A percentile compares a stretch with the other conserved stretches of the same genome.
phyloP scores from a whole-genome alignment of 176 grass and related monocot genomes.

The Rhynchospora tenuis region DNA sequence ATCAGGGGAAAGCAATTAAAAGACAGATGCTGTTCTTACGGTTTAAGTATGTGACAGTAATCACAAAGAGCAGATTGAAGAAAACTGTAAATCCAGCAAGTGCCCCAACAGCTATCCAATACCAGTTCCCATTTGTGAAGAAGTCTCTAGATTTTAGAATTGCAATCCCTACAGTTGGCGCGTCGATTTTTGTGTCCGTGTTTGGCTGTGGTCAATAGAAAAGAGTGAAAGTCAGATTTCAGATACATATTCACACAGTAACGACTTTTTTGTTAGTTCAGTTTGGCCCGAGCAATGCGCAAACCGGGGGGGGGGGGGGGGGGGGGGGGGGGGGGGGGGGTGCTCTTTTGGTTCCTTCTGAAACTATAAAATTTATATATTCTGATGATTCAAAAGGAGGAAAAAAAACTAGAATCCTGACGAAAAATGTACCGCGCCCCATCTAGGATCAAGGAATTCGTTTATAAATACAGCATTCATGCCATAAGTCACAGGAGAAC shows the following conservation, averaged over 20 bases:
- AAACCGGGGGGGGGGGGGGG: too few relatives aligned
- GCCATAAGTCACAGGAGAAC: slow-evolving; percentile 87
- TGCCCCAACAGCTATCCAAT: slow-evolving; percentile 71
- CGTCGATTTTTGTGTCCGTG: slow-evolving; percentile 42
- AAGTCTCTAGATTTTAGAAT: slow-evolving; percentile 74
- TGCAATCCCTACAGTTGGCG: slow-evolving; percentile 62
- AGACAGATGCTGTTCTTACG: slow-evolving; percentile 33
- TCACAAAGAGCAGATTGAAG: slow-evolving; percentile 67
- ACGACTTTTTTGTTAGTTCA: neutral
- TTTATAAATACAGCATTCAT: slow-evolving; percentile 77
- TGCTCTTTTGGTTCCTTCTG: neutral
- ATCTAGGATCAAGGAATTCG: slow-evolving; percentile 83
- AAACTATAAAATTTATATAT: neutral
- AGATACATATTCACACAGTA: neutral
- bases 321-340: too few relatives aligned
- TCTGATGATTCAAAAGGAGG: neutral
- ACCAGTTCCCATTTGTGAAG: slow-evolving; percentile 54
- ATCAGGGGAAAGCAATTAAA: neutral
- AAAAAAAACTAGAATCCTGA: neutral
- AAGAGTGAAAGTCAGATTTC: slow-evolving; percentile 5
- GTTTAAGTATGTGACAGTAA: slow-evolving; percentile 52
- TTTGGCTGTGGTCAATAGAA: slow-evolving; percentile 45
- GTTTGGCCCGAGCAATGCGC: neutral
- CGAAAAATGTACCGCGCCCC: slow-evolving; percentile 51
- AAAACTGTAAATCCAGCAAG: slow-evolving; percentile 53